Percentiles rank a stretch among this genome's conserved stretches.
These are phyloP conservation scores for Diaporthe batatas DNA, from an alignment of 2,329 filamentous ascomycete species.

Conservation along the genomic window DNA sequence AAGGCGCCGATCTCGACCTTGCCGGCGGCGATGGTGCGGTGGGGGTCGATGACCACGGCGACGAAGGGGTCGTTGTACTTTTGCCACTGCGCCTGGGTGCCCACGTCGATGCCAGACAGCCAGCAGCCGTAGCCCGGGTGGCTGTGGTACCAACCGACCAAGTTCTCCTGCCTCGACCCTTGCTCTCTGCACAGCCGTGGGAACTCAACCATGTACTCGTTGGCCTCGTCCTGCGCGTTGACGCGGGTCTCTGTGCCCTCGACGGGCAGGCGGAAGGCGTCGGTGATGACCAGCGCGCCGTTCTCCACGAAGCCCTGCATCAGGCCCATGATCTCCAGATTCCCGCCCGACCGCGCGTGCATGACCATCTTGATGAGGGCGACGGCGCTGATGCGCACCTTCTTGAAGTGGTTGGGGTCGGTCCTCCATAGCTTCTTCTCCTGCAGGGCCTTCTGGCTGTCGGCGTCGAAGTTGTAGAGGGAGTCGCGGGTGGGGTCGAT, in stretches of 20 bases:
- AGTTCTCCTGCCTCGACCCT: constrained; percentile 83
- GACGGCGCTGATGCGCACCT: constrained; percentile 92
- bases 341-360: constrained; percentile 95
- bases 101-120: constrained; percentile 95
- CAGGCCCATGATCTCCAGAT: constrained; percentile 95
- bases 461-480: constrained; percentile 85
- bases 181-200: constrained; percentile 80
- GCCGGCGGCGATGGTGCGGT: constrained; percentile 92
- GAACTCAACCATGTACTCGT: constrained; percentile 96
- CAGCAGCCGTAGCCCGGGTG: constrained; percentile 99
- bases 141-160: constrained; percentile 97
- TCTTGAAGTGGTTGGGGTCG: constrained; percentile 90
- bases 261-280: constrained; percentile 92
- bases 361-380: constrained; percentile 99
- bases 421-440: constrained; percentile 79
- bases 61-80: constrained; percentile 90
- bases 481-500: constrained; percentile 90
- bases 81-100: constrained; percentile 89
- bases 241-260: constrained; percentile 99
- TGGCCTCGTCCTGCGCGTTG: constrained; percentile 94
- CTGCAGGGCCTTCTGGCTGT: constrained; percentile 75
- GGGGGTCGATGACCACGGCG: constrained; percentile 95
- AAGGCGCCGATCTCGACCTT: constrained; percentile 99
- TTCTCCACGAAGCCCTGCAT: constrained; percentile 96
- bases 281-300: constrained; percentile 90